phyloP scores from a whole-genome alignment of 768 basidiomycete genomes.

The Psilocybe cubensis region DNA sequence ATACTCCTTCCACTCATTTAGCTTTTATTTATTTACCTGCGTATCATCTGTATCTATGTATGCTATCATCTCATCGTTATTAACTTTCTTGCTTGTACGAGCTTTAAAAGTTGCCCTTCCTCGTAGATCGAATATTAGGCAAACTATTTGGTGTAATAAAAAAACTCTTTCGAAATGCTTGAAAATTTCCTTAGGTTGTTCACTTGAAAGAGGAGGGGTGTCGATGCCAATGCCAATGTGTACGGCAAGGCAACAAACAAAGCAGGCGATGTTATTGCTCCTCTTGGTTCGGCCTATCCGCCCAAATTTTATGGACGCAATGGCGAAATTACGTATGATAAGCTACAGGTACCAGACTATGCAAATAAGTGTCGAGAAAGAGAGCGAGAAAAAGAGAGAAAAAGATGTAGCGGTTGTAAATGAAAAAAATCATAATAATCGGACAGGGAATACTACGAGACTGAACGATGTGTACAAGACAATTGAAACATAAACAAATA shows the following conservation, averaged over 20 bases:
- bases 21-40: neutral
- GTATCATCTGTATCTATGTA: neutral
- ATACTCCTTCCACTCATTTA: conserved; percentile 5
- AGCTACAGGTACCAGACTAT: conserved; percentile 10
- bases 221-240: conserved; percentile 18
- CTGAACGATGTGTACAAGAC: conserved; percentile 11
- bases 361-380: conserved; percentile 12
- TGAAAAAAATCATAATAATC: conserved; percentile 18
- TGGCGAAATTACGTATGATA: conserved; percentile 12
- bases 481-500: neutral
- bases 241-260: conserved; percentile 20
- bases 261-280: conserved; percentile 21
- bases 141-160: too few relatives aligned
- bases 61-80: neutral
- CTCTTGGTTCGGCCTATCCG: conserved; percentile 14
- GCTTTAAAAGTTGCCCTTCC: neutral
- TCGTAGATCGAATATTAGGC: neutral
- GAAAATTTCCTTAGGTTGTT: neutral
- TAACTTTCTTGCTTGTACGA: neutral
- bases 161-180: neutral
- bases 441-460: conserved; percentile 6
- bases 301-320: conserved; percentile 15
- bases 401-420: conserved; percentile 23
- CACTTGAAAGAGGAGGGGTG: conserved; percentile 7
- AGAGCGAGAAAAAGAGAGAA: conserved; percentile 8